Conservation (phyloP, 1,139 yeast genomes). For the Magnusiomyces suaveolens region DNA sequence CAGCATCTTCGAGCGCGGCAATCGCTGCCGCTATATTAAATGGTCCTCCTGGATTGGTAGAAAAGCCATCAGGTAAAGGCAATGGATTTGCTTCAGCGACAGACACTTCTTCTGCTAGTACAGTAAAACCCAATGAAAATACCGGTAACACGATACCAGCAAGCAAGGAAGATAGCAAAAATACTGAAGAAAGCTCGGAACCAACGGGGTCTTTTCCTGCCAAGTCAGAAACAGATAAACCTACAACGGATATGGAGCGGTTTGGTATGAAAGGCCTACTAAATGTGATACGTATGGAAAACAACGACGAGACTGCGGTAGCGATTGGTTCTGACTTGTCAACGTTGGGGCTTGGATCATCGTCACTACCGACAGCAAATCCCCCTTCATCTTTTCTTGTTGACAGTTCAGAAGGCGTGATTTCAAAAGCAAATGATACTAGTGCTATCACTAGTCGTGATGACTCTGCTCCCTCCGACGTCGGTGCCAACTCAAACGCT, state of each 20-base stretch:
- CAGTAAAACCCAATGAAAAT: background rate
- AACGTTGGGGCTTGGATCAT: conserved; percentile 47
- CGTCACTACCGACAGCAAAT: background rate
- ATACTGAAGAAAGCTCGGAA: too few species aligned
- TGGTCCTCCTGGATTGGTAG: conserved; percentile 10
- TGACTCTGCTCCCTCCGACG: background rate
- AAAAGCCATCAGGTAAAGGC: background rate
- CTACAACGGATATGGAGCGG: conserved; percentile 23
- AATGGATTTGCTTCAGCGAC: background rate
- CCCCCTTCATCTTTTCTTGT: background rate
- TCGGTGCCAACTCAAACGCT: background rate
- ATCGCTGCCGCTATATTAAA: background rate
- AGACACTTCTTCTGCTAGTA: too few species aligned
- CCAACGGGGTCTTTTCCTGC: background rate
- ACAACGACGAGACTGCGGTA: conserved; percentile 53
- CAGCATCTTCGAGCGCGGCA: background rate
- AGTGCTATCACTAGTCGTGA: background rate
- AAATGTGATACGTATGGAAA: conserved; percentile 60
- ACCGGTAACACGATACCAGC: background rate
- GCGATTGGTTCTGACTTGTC: conserved; percentile 81
- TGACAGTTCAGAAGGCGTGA: background rate
- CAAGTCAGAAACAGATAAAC: background rate
- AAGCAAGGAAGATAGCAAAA: background rate
- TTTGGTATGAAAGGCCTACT: conserved; percentile 71
- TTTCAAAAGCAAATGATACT: background rate